Evolutionary conservation across 2,329 filamentous ascomycete species (phyloP).

Genomic region (Fonsecaea erecta): DNA sequence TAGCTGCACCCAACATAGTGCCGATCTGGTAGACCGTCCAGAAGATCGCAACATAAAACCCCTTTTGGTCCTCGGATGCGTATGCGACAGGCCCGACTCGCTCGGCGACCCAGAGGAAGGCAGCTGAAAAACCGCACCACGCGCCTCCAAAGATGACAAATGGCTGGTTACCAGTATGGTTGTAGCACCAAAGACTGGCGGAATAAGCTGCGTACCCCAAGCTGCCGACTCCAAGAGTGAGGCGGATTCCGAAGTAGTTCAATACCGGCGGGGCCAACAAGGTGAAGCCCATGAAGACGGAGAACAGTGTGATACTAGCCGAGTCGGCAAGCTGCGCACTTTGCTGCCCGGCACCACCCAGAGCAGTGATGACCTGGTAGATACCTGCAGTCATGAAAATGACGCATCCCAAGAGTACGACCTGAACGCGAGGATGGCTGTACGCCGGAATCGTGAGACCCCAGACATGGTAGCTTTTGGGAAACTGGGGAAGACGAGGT

Average conservation of each 20-base stretch:
- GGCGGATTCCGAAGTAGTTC: constrained; percentile 40
- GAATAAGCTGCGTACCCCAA: constrained; percentile 44
- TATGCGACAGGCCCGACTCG: constrained; percentile 70
- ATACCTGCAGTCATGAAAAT: constrained; percentile 74
- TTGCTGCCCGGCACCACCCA: constrained; percentile 67
- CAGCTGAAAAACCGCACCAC: constrained; percentile 76
- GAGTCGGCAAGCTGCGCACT: constrained; percentile 64
- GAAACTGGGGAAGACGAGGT: too few relatives aligned
- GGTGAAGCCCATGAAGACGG: constrained; percentile 64
- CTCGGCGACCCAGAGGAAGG: constrained; percentile 80
- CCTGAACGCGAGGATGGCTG: constrained; percentile 12
- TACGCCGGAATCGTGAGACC: not conserved
- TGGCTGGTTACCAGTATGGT: constrained; percentile 43
- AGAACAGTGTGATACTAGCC: constrained; percentile 71
- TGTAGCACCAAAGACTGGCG: constrained; percentile 45
- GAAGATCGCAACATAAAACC: constrained; percentile 79
- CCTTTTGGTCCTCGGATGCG: constrained; percentile 75
- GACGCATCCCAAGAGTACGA: constrained; percentile 59
- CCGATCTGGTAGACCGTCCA: constrained; percentile 88
- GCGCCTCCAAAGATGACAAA: constrained; percentile 69
- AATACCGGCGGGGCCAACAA: constrained; percentile 55
- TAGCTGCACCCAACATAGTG: constrained; percentile 71
- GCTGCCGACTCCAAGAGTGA: constrained; percentile 40
- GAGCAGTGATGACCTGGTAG: constrained; percentile 69
- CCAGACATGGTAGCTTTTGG: too few relatives aligned